Evolutionary conservation across 495 filamentous ascomycete species (phyloP).

Genomic region (Usnea hakonensis): DNA sequence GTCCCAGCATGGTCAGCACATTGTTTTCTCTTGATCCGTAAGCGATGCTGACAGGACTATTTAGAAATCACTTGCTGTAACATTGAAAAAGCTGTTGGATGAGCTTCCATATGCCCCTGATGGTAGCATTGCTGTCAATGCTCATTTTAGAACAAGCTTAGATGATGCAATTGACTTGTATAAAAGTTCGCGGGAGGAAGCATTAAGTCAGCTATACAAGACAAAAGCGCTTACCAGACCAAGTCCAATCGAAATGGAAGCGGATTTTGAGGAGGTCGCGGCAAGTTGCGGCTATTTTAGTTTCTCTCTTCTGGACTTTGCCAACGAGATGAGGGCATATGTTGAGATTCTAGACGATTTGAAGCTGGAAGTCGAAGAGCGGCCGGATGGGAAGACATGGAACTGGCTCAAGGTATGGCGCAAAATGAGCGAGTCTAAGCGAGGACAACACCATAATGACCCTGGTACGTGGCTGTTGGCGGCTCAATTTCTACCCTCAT

Average conservation of each 20-base stretch:
- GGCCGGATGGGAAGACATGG: slow-evolving; percentile 59
- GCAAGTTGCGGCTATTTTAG: slow-evolving; percentile 94
- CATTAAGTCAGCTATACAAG: slow-evolving; percentile 70
- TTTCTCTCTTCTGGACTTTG: slow-evolving; percentile 80
- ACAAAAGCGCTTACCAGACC: slow-evolving; percentile 59
- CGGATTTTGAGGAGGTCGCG: slow-evolving; percentile 92
- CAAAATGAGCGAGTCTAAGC: slow-evolving; percentile 18
- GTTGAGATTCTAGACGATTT: slow-evolving; percentile 79
- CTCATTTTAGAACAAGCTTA: slow-evolving; percentile 69
- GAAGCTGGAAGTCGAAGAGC: slow-evolving; percentile 56
- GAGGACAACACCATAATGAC: slow-evolving; percentile 4
- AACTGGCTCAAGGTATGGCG: slow-evolving; percentile 81
- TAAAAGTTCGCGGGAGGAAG: slow-evolving; percentile 60
- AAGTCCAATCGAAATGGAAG: slow-evolving; percentile 63
- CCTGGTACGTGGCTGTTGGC: slow-evolving; percentile 19
- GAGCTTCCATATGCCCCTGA: slow-evolving; percentile 72
- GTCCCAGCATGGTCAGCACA: slow-evolving; percentile 71
- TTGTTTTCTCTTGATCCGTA: neutral
- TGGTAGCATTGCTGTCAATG: slow-evolving; percentile 63
- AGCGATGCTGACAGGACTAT: slow-evolving; percentile 20
- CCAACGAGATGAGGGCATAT: slow-evolving; percentile 76
- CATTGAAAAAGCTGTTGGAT: slow-evolving; percentile 77
- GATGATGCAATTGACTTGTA: slow-evolving; percentile 73
- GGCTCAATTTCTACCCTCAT: neutral
- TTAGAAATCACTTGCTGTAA: slow-evolving; percentile 80